Base-by-base conservation (phyloP, 1,139 yeast species). In the Suhomyces kunorum region DNA sequence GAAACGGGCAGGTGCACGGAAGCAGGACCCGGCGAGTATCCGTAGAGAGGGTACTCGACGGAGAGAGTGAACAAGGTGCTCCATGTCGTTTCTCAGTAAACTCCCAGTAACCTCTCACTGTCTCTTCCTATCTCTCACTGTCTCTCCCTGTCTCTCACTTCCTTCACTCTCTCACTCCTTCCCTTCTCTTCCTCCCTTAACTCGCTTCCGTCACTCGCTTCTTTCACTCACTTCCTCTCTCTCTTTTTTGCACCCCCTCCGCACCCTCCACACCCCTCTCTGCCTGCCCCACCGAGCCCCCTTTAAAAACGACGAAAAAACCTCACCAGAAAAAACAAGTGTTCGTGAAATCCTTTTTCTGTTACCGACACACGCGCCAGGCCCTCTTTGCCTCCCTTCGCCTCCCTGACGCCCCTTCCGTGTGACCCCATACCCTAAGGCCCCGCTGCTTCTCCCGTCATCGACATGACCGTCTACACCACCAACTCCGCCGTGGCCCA, bases 401-500 rank as follows among this genome's bases (percentile, higher is more conserved):
- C n/a, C n/a, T n/a, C n/a, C n/a, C n/a, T n/a, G n/a, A n/a, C n/a
- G n/a, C n/a, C n/a, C 14, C 24, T 15, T 14, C 22, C 13, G 22
- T 13, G n/a, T n/a, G n/a, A n/a, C n/a, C n/a, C n/a, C n/a, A n/a
- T n/a, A n/a, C n/a, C n/a, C n/a, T n/a, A n/a, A 20, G 23, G 11
- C 24, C 13, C 6, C 24, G 18, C 24, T 18, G 24, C 15, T 26
- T 15, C 18, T 31, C 15, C 25, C 33, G 14, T n/a, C n/a, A 12
- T 12, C 26, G 28, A 15, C 30, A 67, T 67, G 73, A 64, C 71
- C 14, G 72, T 65, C 19, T 67, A 67, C 52, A 58, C 67, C 25
- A 62, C 69, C 26, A 63, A 61, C 46, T 59, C 68, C 18, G 68
- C 64, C 16, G 64, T 64, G 19, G 44, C 57, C 45, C 61, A 50